These are phyloP conservation scores for Pythium angustatum DNA, from an alignment of 352 stramenopile genomes.

Conservation along the genomic window DNA sequence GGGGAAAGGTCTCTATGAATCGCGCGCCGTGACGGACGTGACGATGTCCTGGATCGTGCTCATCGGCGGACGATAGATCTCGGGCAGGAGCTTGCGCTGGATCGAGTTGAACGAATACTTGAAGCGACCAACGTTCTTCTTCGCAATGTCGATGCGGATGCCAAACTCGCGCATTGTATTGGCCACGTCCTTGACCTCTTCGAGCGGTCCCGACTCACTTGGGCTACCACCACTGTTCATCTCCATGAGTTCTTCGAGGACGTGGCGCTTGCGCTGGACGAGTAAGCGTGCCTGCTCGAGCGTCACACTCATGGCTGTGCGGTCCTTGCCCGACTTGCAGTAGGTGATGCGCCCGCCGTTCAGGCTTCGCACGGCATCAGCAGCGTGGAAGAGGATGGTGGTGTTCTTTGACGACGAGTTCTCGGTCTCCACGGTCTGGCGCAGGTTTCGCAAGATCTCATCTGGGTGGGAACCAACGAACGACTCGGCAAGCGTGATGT, in stretches of 20 bases:
- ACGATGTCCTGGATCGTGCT: constrained; percentile 92
- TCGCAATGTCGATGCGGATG: constrained; percentile 93
- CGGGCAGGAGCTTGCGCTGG: constrained; percentile 95
- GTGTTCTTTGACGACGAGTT: constrained; percentile 86
- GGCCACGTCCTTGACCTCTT: constrained; percentile 78
- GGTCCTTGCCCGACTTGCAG: constrained; percentile 98
- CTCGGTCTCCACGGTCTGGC: constrained; percentile 64
- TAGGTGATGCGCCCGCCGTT: constrained; percentile 93
- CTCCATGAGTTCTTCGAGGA: constrained; percentile 78
- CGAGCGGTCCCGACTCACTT: constrained; percentile 53
- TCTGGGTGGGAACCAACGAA: constrained; percentile 64
- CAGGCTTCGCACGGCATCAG: constrained; percentile 87
- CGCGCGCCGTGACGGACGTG: constrained; percentile 86
- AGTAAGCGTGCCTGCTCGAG: constrained; percentile 93
- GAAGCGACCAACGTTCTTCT: constrained; percentile 96
- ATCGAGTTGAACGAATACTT: constrained; percentile 98
- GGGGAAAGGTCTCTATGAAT: constrained; percentile 61
- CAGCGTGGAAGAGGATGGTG: constrained; percentile 82
- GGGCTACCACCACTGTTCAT: constrained; percentile 29
- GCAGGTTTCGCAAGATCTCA: constrained; percentile 68
- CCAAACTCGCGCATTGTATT: constrained; percentile 92
- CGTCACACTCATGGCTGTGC: constrained; percentile 97
- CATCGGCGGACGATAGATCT: constrained; percentile 89
- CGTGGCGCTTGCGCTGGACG: constrained; percentile 71
- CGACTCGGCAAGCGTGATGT: constrained; percentile 43